phyloP scores from a whole-genome alignment of 305 asterid genomes.

The Euphrasia arctica region DNA sequence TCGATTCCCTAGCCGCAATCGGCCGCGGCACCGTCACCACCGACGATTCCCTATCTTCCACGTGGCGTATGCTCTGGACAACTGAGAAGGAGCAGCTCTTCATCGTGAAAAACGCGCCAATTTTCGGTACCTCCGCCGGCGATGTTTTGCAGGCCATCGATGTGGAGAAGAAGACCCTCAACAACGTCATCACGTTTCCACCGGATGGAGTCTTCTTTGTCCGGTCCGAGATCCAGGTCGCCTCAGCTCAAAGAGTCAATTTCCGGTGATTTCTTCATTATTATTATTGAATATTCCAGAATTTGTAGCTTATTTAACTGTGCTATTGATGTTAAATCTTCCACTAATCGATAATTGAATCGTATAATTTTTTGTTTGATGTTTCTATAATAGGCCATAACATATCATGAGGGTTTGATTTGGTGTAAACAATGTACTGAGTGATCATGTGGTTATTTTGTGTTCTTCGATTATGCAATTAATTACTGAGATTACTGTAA shows the following conservation, averaged over 20 bases:
- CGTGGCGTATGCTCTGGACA: slow-evolving; percentile 96
- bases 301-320: neutral
- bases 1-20: slow-evolving; percentile 50
- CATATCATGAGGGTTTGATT: neutral
- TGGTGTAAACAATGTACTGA: slow-evolving; percentile 5
- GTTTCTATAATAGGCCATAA: neutral
- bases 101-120: slow-evolving; percentile 53
- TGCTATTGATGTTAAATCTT: neutral
- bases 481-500: neutral
- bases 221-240: slow-evolving; percentile 67
- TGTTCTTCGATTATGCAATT: too few relatives aligned
- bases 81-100: slow-evolving; percentile 95
- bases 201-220: slow-evolving; percentile 91
- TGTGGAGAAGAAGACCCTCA: slow-evolving; percentile 51
- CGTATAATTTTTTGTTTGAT: slow-evolving; percentile 2
- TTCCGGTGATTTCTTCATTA: slow-evolving; percentile 42
- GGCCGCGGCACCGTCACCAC: slow-evolving; percentile 62
- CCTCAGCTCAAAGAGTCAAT: slow-evolving; percentile 70
- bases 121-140: slow-evolving; percentile 77
- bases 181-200: slow-evolving; percentile 82
- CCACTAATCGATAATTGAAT: neutral
- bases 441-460: neutral
- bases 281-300: neutral
- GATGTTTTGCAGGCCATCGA: slow-evolving; percentile 87
- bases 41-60: slow-evolving; percentile 48